phyloP scores from a whole-genome alignment of 1,139 yeast genomes.

The Saccharomyces hybrid region DNA sequence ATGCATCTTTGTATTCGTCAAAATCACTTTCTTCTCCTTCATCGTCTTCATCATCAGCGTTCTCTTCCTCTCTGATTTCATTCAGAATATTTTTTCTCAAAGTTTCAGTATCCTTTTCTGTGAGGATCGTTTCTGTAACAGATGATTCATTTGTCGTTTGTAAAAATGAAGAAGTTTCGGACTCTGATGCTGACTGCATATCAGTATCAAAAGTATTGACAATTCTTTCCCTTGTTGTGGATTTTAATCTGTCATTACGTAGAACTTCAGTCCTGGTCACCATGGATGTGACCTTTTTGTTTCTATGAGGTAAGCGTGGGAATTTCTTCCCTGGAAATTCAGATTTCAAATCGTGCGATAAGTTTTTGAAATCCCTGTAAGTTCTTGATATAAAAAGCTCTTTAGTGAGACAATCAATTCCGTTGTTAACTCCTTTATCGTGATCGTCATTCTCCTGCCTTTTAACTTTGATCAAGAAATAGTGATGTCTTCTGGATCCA shows the following conservation, averaged over 20 bases:
- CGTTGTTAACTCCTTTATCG: neutral
- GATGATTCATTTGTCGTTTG: neutral
- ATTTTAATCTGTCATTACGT: neutral
- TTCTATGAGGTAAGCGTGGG: conserved; percentile 57
- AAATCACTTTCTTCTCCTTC: conserved; percentile 16
- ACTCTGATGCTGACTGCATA: neutral
- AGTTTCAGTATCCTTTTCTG: neutral
- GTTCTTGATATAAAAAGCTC: conserved; percentile 8
- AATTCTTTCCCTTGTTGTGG: conserved; percentile 10
- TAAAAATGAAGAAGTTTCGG: neutral
- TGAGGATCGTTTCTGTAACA: neutral
- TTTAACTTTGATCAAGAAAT: conserved; percentile 41
- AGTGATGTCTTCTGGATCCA: too few species aligned
- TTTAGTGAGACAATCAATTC: neutral
- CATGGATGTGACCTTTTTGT: conserved; percentile 34
- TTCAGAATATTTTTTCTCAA: neutral
- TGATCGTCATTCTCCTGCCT: conserved; percentile 16
- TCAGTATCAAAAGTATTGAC: conserved; percentile 11
- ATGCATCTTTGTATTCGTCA: conserved; percentile 17
- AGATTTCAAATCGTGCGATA: conserved; percentile 42
- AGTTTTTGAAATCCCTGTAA: conserved; percentile 3
- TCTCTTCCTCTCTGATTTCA: conserved; percentile 1
- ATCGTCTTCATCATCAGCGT: conserved; percentile 13
- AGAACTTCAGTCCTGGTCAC: conserved; percentile 8
- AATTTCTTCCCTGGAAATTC: conserved; percentile 65